Percentiles rank a stretch among this genome's conserved stretches.
Conservation (phyloP, 148 eudicot species). For the Persicaria maculosa region DNA sequence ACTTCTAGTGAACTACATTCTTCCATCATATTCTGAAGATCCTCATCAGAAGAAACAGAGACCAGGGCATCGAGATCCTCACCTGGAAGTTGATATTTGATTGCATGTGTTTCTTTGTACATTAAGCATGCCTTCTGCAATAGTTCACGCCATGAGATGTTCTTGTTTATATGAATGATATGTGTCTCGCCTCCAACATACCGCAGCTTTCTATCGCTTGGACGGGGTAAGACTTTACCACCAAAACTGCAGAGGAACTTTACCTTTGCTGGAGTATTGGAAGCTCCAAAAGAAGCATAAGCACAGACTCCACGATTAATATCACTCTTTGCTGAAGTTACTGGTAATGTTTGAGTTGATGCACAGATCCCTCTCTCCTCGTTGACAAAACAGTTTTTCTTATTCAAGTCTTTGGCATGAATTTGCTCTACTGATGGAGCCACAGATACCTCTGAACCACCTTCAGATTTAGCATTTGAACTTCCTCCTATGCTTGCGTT, state of each 20-base stretch:
- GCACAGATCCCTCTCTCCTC: conserved; percentile 38
- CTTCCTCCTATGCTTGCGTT: neutral
- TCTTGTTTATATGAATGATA: conserved; percentile 62
- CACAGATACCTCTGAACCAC: neutral
- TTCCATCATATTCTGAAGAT: conserved; percentile 96
- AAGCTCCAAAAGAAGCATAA: conserved; percentile 55
- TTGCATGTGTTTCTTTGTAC: conserved; percentile 44
- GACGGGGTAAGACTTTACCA: conserved; percentile 87
- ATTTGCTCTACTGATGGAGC: conserved; percentile 17
- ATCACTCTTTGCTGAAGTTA: conserved; percentile 35
- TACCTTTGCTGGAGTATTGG: conserved; percentile 49
- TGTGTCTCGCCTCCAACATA: conserved; percentile 98
- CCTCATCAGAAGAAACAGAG: conserved; percentile 85
- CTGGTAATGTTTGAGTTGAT: conserved; percentile 43
- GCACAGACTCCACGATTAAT: conserved; percentile 30
- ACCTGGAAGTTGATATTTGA: conserved; percentile 97
- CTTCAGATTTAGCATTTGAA: conserved; percentile 4
- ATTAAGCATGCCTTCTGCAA: conserved; percentile 53
- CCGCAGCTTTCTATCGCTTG: conserved; percentile 84
- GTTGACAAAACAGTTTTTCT: conserved; percentile 29
- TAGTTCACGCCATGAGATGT: conserved; percentile 75
- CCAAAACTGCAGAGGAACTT: conserved; percentile 93
- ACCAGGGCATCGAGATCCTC: conserved; percentile 97
- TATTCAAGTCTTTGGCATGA: conserved; percentile 42
- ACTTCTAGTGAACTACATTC: conserved; percentile 64